These are phyloP conservation scores for Alternaria tenuissima DNA, from an alignment of 2,329 filamentous ascomycete genomes.

Conservation along the genomic window DNA sequence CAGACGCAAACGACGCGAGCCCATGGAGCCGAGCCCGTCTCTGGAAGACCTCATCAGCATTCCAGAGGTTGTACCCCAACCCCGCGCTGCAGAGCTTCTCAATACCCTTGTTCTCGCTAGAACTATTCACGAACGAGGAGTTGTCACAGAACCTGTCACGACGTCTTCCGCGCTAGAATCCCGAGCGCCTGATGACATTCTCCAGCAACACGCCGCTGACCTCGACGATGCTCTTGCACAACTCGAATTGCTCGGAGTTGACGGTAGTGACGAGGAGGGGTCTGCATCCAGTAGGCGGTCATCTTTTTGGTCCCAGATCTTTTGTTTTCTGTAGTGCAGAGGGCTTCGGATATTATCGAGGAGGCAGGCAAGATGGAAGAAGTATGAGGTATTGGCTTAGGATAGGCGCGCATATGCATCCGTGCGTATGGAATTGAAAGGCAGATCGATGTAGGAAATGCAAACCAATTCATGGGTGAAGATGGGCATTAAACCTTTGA, in stretches of 20 bases:
- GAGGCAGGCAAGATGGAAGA: background rate
- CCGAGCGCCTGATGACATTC: background rate
- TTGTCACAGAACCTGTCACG: background rate
- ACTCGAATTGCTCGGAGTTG: background rate
- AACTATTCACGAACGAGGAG: background rate
- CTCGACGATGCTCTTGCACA: background rate
- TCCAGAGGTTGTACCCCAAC: background rate
- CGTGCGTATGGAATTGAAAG: background rate
- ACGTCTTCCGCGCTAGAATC: background rate
- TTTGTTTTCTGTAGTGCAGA: background rate
- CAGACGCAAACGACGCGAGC: background rate
- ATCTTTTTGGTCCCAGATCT: background rate
- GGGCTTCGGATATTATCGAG: background rate
- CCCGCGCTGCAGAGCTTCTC: background rate
- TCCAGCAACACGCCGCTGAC: background rate
- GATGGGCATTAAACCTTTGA: background rate
- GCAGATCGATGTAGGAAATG: background rate
- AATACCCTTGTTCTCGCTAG: background rate
- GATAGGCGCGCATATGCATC: background rate
- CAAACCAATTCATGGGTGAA: background rate
- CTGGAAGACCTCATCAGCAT: background rate
- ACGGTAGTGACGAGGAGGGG: background rate
- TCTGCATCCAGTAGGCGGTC: background rate
- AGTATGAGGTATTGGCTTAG: background rate
- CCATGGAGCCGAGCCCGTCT: background rate